Base-by-base conservation (phyloP, 139 green algal genomes). In the Protoeuglena noctilucae region DNA sequence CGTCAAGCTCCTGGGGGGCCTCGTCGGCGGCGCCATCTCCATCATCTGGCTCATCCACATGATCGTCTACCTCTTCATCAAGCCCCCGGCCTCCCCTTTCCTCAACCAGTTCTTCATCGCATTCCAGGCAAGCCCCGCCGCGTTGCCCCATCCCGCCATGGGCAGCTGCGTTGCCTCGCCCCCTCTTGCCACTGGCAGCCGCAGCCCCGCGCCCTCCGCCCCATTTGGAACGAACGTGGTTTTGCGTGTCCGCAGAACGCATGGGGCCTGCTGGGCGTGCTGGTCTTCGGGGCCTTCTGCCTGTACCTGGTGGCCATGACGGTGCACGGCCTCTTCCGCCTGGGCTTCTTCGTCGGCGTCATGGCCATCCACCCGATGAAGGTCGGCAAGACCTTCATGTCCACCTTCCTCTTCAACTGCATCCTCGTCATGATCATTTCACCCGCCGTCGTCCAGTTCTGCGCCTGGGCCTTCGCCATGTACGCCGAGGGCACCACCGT, bases 401-500 rank as follows among this genome's bases (percentile, higher is more conserved):
- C 21, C 21, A 40, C 49, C 4, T 55, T 55, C 49, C 22, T 55
- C 4, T 55, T 55, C 49, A 55, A 55, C 49, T 28, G 28, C 23
- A 23, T 29, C 5, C 24, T 55, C 5, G 29, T 55, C 24, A n/a
- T 55, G 49, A n/a, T 55, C 5, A 55, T 16, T 19, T 22, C 23
- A 23, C 21, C 22, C 21, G 49, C 49, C 21, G 23, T 55, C 49
- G 31, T 34, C 6, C 49, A 55, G 49, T 55, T 55, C 49, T 55
- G 49, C 24, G 49, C 49, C 49, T 23, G 29, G 49, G 49, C 49
- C 21, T 55, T 55, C 49, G 49, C 49, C 5, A 23, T 55, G 21
- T 55, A 55, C 49, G 49, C 49, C 23, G 49, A 55, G 49, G 29
- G 49, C 22, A 55, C 49, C n/a, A 23, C 29, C 21, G 49, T 55